Evolutionary conservation across 1,139 yeast genomes (phyloP).

Genomic region (Sugiyamaella pinicola): DNA sequence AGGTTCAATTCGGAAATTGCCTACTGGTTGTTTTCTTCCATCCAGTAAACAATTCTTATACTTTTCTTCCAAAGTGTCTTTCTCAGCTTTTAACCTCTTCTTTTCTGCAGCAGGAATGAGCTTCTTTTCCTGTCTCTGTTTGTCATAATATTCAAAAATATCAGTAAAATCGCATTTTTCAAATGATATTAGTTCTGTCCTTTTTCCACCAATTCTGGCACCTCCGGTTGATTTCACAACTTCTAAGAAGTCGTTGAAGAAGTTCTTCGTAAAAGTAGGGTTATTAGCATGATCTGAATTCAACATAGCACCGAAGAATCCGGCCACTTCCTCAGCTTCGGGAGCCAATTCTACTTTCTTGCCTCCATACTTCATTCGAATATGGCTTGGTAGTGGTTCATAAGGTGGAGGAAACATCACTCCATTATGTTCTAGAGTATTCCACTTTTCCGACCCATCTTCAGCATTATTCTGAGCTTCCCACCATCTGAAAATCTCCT

Average conservation of each 20-base stretch:
- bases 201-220: conserved; percentile 45
- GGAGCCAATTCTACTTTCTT: conserved; percentile 70
- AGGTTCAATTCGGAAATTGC: conserved; percentile 92
- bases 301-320: conserved; percentile 86
- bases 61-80: conserved; percentile 75
- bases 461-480: conserved; percentile 60
- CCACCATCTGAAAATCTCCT: conserved; percentile 81
- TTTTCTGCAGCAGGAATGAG: conserved; percentile 68
- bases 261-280: conserved; percentile 83
- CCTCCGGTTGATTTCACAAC: conserved; percentile 75
- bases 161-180: conserved; percentile 74
- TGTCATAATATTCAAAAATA: conserved; percentile 73
- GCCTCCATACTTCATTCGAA: conserved; percentile 75
- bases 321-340: conserved; percentile 95
- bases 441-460: conserved; percentile 85
- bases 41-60: conserved; percentile 78
- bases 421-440: conserved; percentile 81
- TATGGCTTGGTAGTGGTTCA: conserved; percentile 80
- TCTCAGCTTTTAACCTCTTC: conserved; percentile 68
- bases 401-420: conserved; percentile 92
- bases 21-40: conserved; percentile 90
- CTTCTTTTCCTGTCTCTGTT: conserved; percentile 71
- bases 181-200: conserved; percentile 59
- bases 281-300: conserved; percentile 88
- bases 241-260: conserved; percentile 72